These are phyloP conservation scores for Nigrospora sphaerica DNA, from an alignment of 2,329 filamentous ascomycete species.

Conservation along the genomic window DNA sequence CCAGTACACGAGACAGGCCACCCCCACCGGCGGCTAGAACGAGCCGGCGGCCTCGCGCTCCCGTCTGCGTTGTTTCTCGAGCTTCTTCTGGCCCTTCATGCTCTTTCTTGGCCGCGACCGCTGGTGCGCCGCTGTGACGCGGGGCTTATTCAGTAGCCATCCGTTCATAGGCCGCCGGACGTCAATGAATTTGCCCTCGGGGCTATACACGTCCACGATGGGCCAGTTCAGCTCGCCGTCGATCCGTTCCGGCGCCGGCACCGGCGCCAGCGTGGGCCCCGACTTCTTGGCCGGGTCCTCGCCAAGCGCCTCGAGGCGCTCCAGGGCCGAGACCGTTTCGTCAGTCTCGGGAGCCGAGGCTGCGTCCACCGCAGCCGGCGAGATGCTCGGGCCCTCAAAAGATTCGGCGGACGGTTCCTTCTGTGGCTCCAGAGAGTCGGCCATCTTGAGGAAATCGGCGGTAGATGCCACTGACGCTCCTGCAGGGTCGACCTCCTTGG, in stretches of 20 bases:
- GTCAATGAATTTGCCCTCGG: conserved; percentile 74
- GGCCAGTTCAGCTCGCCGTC: conserved; percentile 45
- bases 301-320: conserved; percentile 12
- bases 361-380: not conserved
- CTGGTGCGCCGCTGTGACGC: conserved; percentile 37
- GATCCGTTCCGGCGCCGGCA: conserved; percentile 3
- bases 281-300: conserved; percentile 7
- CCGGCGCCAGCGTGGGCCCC: conserved; percentile 4
- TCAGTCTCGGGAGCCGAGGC: not conserved
- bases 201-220: conserved; percentile 76
- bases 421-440: not conserved
- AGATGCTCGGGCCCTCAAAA: not conserved
- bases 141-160: conserved; percentile 56
- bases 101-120: conserved; percentile 56
- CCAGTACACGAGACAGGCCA: not conserved
- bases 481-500: conserved; percentile 9
- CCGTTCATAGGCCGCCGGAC: conserved; percentile 62
- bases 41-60: conserved; percentile 6
- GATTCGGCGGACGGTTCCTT: not conserved
- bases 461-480: conserved; percentile 1
- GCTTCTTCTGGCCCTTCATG: conserved; percentile 58
- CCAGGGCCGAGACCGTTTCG: conserved; percentile 9
- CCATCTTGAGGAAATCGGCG: conserved; percentile 1
- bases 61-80: conserved; percentile 32
- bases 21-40: no score